These are phyloP conservation scores for Calycina marina DNA, from an alignment of 2,329 filamentous ascomycete species.

Conservation along the genomic window DNA sequence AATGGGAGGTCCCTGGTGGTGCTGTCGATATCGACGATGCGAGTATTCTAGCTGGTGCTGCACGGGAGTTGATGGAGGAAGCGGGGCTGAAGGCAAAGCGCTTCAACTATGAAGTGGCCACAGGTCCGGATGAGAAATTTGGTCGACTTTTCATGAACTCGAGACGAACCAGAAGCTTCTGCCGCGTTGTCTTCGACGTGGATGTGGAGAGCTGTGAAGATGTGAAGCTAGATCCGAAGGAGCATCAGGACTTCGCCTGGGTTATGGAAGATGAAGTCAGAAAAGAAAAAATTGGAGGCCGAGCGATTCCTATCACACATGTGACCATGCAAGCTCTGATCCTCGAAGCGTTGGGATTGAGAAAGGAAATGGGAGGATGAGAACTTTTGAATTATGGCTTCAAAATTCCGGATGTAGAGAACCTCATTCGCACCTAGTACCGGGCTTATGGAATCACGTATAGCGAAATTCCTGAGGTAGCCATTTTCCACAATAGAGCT, in stretches of 20 bases:
- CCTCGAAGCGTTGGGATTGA: no score
- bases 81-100: slow-evolving; percentile 22
- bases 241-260: slow-evolving; percentile 7
- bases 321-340: no score
- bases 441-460: no score
- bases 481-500: no score
- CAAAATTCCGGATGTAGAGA: no score
- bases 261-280: slow-evolving; percentile 5
- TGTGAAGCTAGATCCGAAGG: slow-evolving; percentile 5
- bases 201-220: slow-evolving; percentile 2
- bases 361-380: no score
- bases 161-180: slow-evolving; percentile 3
- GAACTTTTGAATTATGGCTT: no score
- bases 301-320: no score
- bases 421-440: no score
- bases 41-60: slow-evolving; percentile 29
- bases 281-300: slow-evolving; percentile 3
- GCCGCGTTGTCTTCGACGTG: slow-evolving; percentile 5
- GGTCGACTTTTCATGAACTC: slow-evolving; percentile 3
- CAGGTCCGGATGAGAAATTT: no score
- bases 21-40: slow-evolving; percentile 28
- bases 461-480: no score
- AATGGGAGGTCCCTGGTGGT: slow-evolving; percentile 35
- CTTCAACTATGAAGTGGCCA: no score
- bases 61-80: slow-evolving; percentile 35